Evolutionary conservation across 2,329 filamentous ascomycete genomes (phyloP), one percentile per base, ranked within the genome.

Genomic region (Aspergillus udagawae): DNA sequence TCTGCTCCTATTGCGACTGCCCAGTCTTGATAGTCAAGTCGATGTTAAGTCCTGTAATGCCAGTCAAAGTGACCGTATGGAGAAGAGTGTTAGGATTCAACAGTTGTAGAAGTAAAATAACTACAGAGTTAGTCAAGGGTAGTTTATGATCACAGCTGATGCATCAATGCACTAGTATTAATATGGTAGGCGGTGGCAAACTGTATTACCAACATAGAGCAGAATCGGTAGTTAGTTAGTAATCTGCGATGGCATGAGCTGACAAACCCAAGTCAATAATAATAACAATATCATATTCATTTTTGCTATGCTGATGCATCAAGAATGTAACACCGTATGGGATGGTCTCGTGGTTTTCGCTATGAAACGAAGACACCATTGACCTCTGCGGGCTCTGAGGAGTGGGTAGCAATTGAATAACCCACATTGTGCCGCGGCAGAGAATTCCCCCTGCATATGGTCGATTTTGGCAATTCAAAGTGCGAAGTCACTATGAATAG

Each of bases 161-260:
- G 23, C 2, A 21, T 12, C 25, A 51, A 50, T 21, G 32, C n/a
- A 38, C 53, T 42, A 32, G 29, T 50, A 32, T 29, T 20, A 52
- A 60, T 53, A 12, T 1, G 29, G 55, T 52, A 63, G 56, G 62
- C 62, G 62, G 62, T 63, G 62, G 49, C 48, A 47, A 51, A 21
- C 6, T 7, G 10, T 12, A 23, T 23, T 21, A 47, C 9, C 14
- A 47, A 47, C 3, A 8, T 47, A 10, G 21, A 9, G 4, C 21
- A 27, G 28, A 29, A 3, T 10, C 28, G 28, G 28, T 28, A 28
- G 8, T 9, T 7, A 9, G 27, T 28, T 29, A 21, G 42, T 9
- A 20, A 20, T 25, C 8, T 5, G 42, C 8, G 29, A 14, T 6
- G 12, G 14, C 29, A 32, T 32, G 12, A 32, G 12, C 12, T 14